Percentiles rank a stretch among this genome's conserved stretches.
Evolutionary conservation across 192 early-diverging fungal genomes (phyloP).

Genomic region (Phycomyces blakesleeanus): DNA sequence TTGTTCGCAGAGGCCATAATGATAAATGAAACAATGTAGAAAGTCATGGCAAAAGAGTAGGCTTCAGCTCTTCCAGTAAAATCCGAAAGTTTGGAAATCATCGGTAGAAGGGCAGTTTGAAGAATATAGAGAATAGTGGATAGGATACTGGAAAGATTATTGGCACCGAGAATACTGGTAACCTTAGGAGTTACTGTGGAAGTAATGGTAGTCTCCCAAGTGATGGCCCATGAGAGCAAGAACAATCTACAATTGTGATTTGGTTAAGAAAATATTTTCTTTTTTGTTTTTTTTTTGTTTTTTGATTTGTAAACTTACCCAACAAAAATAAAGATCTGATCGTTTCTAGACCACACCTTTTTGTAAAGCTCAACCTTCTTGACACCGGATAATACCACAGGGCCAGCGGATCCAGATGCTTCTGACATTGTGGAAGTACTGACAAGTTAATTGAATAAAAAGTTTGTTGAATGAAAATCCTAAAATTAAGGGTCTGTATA

Average conservation of each 20-base stretch:
- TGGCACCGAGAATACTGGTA: slow-evolving; percentile 12
- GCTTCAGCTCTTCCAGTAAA: slow-evolving; percentile 16
- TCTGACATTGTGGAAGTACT: background rate
- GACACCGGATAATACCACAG: background rate
- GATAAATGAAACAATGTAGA: slow-evolving; percentile 2
- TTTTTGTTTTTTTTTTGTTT: background rate
- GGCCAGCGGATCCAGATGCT: background rate
- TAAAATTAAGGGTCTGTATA: too few species aligned
- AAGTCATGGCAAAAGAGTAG: slow-evolving; percentile 2
- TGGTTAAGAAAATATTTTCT: background rate
- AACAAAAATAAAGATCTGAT: slow-evolving; percentile 5
- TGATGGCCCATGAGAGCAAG: slow-evolving; percentile 11
- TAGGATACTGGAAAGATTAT: slow-evolving; percentile 10
- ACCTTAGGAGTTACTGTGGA: background rate
- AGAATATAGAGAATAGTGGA: slow-evolving; percentile 18
- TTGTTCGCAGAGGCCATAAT: slow-evolving; percentile 8
- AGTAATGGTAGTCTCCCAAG: slow-evolving; percentile 11
- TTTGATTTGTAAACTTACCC: slow-evolving; percentile 4
- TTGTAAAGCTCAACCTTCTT: slow-evolving; percentile 17
- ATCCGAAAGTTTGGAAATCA: slow-evolving; percentile 22
- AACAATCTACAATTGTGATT: background rate
- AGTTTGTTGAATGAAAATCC: too few species aligned
- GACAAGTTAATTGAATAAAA: background rate
- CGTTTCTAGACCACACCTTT: slow-evolving; percentile 7
- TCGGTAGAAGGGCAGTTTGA: slow-evolving; percentile 13